Base-by-base conservation (phyloP, 225 moss, liverwort and hornwort species). In the Anthoceros angustus region DNA sequence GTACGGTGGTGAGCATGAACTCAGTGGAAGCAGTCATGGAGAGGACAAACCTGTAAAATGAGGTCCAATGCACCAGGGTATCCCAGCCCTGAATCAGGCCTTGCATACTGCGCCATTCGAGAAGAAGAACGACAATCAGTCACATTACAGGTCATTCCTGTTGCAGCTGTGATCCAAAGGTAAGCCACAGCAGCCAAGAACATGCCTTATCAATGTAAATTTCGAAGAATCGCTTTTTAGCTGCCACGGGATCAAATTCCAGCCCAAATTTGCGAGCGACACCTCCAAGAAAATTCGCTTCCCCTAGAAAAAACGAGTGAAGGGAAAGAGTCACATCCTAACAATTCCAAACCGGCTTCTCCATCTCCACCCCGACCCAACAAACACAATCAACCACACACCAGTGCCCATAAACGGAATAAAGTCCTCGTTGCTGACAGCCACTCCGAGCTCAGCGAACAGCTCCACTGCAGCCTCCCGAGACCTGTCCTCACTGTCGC, bases 361-460 rank as follows among this genome's bases (percentile, higher is more conserved):
- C 43, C 43, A 8, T 43, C 8, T 8, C 43, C 43, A 43, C 43
- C 43, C 43, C 43, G 16, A 11, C 12, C 18, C 23, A 15, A 55
- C 23, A 1, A 55, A 23, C 8, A 55, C 23, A 18, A 20, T 8
- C 18, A 0, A 55, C n/a, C n/a, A 55, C 55, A 18, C 5, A 88
- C 92, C 92, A 12, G 88, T 95, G 62, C 95, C 95, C 82, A 85
- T 95, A 62, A 95, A 95, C 0, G 85, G 85, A 0, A 95, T 74
- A 67, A 95, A 95, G 77, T 95, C 95, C 23, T 80, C 85, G 12
- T 42, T 78, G 0, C 11, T 40, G 12, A 87, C 95, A 6, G 66
- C 61, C 32, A 80, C 25, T 21, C 91, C 91, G 71, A 85, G 74
- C 76, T 95, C 95, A 5, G 83, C 75, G 16, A 95, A 95, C 21